Percentiles rank a stretch among this genome's conserved stretches.
phyloP scores from a whole-genome alignment of 2,329 filamentous ascomycete genomes.

The Lasiodiplodia citricola region DNA sequence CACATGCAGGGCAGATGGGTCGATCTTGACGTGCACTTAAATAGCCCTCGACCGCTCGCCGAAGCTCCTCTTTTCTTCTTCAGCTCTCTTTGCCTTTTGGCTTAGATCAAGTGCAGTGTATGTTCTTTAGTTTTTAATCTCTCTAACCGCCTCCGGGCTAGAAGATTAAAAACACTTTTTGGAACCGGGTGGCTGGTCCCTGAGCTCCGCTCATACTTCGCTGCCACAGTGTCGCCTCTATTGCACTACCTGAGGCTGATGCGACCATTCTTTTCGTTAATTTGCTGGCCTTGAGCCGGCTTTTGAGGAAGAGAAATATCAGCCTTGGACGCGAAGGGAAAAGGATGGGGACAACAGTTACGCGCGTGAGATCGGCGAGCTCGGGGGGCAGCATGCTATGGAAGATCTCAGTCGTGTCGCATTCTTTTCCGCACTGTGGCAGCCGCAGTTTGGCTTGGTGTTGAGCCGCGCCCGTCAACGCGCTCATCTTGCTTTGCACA shows the following conservation, averaged over 20 bases:
- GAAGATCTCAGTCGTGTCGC: too few species aligned
- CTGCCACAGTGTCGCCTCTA: not conserved
- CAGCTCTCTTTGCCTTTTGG: conserved; percentile 14
- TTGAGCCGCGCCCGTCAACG: too few species aligned
- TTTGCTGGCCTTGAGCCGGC: not conserved
- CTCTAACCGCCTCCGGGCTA: not conserved
- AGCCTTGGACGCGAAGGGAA: not conserved
- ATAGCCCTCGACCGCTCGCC: not conserved
- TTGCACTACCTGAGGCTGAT: not conserved
- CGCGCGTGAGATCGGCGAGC: too few species aligned
- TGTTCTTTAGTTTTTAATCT: conserved; percentile 8
- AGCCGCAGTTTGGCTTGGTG: not conserved
- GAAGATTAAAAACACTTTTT: not conserved
- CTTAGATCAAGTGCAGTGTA: not conserved
- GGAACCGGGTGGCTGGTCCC: not conserved
- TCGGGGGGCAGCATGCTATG: not conserved
- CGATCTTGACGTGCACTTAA: too few species aligned
- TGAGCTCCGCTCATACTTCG: not conserved
- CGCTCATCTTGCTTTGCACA: too few species aligned
- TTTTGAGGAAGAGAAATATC: not conserved
- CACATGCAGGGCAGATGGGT: too few species aligned
- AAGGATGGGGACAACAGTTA: not conserved
- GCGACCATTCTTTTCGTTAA: not conserved
- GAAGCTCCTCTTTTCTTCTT: not conserved
- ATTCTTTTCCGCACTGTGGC: not conserved